A percentile compares a stretch with the other conserved stretches of the same genome.
Evolutionary conservation across 176 grass and related monocot species (phyloP).

Genomic region (Carex pumila): DNA sequence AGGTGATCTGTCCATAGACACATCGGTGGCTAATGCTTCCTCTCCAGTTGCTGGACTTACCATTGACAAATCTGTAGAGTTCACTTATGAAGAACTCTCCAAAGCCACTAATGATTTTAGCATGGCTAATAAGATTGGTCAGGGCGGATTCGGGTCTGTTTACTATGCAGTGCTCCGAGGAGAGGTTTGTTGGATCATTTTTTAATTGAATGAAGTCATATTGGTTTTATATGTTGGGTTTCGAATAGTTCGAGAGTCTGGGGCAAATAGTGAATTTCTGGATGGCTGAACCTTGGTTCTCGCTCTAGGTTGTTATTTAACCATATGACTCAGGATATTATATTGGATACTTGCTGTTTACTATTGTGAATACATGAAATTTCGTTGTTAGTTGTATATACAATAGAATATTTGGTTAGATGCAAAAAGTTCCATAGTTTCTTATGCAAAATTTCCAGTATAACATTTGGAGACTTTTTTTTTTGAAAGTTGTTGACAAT

Average conservation of each 20-base stretch:
- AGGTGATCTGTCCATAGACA: conserved; percentile 6
- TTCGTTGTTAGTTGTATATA: not conserved
- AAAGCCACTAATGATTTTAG: conserved; percentile 81
- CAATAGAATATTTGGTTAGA: not conserved
- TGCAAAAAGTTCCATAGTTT: not conserved
- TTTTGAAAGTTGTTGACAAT: too few species aligned
- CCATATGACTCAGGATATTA: too few species aligned
- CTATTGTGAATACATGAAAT: too few species aligned
- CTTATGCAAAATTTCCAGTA: not conserved
- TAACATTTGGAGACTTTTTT: not conserved
- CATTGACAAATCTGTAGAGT: conserved; percentile 88
- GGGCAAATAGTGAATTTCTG: not conserved
- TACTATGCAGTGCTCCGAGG: conserved; percentile 84
- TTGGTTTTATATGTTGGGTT: too few species aligned
- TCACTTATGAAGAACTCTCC: conserved; percentile 79
- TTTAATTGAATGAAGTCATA: not conserved
- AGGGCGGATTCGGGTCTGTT: conserved; percentile 67
- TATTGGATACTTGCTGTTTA: too few species aligned
- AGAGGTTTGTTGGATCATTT: conserved; percentile 51
- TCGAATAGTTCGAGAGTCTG: not conserved
- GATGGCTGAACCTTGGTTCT: not conserved
- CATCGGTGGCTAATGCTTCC: conserved; percentile 16
- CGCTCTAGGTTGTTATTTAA: too few species aligned
- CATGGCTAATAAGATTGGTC: conserved; percentile 84
- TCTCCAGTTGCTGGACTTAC: conserved; percentile 46